Evolutionary conservation across 331 rosid genomes (phyloP).

Genomic region (Arachis monticola): DNA sequence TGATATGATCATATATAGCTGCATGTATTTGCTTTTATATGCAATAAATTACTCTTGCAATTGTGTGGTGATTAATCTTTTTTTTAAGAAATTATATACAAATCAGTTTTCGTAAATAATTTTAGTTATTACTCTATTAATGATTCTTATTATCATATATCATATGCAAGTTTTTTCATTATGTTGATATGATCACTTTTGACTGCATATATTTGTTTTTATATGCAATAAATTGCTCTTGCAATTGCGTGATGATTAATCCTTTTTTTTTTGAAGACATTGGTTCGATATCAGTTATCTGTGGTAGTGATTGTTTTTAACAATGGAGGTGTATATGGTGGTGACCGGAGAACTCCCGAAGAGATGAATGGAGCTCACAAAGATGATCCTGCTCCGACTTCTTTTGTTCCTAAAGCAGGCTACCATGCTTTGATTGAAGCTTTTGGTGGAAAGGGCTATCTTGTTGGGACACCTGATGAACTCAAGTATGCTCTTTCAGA

Average conservation of each 20-base stretch:
- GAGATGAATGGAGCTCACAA: slow-evolving; percentile 81
- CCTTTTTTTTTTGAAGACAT: slow-evolving; percentile 53
- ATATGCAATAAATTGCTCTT: slow-evolving; percentile 7
- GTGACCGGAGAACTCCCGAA: slow-evolving; percentile 78
- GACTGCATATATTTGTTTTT: slow-evolving; percentile 3
- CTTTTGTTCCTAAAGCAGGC: slow-evolving; percentile 75
- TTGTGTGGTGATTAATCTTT: not conserved
- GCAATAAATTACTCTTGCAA: slow-evolving; percentile 16
- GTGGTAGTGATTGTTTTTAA: slow-evolving; percentile 93
- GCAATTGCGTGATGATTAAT: slow-evolving; percentile 6
- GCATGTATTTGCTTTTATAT: slow-evolving; percentile 2
- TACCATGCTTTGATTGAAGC: slow-evolving; percentile 92
- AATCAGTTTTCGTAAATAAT: not conserved
- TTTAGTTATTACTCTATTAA: not conserved
- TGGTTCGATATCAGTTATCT: slow-evolving; percentile 91
- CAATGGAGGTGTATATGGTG: slow-evolving; percentile 97
- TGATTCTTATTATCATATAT: not conserved
- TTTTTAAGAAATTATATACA: slow-evolving; percentile 11
- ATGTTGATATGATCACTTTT: slow-evolving; percentile 7
- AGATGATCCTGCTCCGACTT: slow-evolving; percentile 95
- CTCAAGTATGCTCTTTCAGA: slow-evolving; percentile 83
- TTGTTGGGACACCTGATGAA: slow-evolving; percentile 79
- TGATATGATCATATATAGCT: slow-evolving; percentile 9
- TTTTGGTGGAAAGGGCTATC: slow-evolving; percentile 94
- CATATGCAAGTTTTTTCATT: not conserved